Base-by-base conservation (phyloP, 1,139 yeast genomes). In the Yamadazyma songkhlaensis region DNA sequence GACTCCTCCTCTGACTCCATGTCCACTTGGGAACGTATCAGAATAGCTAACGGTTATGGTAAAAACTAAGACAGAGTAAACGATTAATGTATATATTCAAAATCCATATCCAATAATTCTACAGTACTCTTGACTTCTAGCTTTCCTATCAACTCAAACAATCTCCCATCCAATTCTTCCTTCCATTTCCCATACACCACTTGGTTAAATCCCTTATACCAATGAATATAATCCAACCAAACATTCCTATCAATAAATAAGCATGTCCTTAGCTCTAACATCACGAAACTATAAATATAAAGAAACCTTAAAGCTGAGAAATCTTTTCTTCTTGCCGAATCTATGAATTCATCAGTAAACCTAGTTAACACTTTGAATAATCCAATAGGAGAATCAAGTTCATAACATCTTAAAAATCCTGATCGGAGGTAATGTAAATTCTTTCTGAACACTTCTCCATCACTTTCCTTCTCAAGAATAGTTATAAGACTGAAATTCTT, bases 1-100 rank as follows among this genome's bases (percentile, higher is more conserved):
- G n/a, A n/a, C n/a, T n/a, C n/a, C n/a, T n/a, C n/a, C n/a, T n/a
- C n/a, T n/a, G n/a, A n/a, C n/a, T n/a, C n/a, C n/a, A n/a, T 17
- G 4, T 17, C 20, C 20, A 17, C 20, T 29, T 65, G 71, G 72
- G 69, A 64, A 28, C 50, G 53, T 38, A 56, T 66, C 20, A 51
- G 68, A 25, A 35, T 48, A 8, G 53, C 54, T 24, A 64, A 64
- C 47, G 71, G 71, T 15, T 58, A 50, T 40, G 37, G 39, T 17
- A 17, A 17, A 17, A 17, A 17, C 20, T 17, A n/a, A n/a, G n/a
- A n/a, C n/a, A n/a, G n/a, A n/a, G n/a, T n/a, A n/a, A n/a, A n/a
- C n/a, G n/a, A n/a, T n/a, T n/a, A 17, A 17, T 17, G 20, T 17
- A 17, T 6, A 17, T 17, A 17, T 17, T 17, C 20, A 4, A 17